Base-by-base conservation (phyloP, 2,329 filamentous ascomycete genomes). In the Aspergillus ruber region DNA sequence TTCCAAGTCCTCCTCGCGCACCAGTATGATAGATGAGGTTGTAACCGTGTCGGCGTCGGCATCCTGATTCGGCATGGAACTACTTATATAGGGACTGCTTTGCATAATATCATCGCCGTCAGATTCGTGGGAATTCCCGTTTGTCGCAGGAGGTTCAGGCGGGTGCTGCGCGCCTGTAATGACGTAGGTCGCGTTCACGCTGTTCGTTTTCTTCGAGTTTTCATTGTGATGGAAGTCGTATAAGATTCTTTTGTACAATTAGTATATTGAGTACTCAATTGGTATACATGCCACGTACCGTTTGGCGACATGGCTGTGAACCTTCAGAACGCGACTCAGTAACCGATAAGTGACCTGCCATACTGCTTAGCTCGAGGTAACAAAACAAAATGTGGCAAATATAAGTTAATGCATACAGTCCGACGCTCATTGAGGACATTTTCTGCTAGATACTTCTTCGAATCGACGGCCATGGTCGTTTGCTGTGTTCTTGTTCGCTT, bases 111-210 rank as follows among this genome's bases (percentile, higher is more conserved):
- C 70, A 40, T 84, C 82, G n/a, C 74, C 80, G 57, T 85, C 77
- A 32, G 75, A 71, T 20, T 25, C 21, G 17, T 61, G 63, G 27
- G 65, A 60, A 42, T 57, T 52, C 18, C 67, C 72, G 54, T 75
- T 76, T 9, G 65, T 56, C 21, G 57, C 48, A 20, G 60, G 39
- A 8, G 56, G 44, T 12, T 69, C 65, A 15, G 63, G 61, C 5
- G 61, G 59, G 45, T 69, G 75, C 59, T 81, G 85, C 18, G 74
- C 79, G 35, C 91, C 93, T 44, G 84, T 86, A 41, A 98, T 65
- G 43, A 96, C 74, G 69, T 96, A 98, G n/a, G 90, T 96, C 40
- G 91, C 93, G 70, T 94, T 82, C n/a, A 96, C 75, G 21, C 82
- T 84, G 18, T 82, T 79, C 0, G 86, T 77, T 51, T 83, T 85